Percentiles rank a stretch among this genome's conserved stretches.
These are phyloP conservation scores for Aspergillus vadensis DNA, from an alignment of 2,329 filamentous ascomycete genomes.

Conservation along the genomic window DNA sequence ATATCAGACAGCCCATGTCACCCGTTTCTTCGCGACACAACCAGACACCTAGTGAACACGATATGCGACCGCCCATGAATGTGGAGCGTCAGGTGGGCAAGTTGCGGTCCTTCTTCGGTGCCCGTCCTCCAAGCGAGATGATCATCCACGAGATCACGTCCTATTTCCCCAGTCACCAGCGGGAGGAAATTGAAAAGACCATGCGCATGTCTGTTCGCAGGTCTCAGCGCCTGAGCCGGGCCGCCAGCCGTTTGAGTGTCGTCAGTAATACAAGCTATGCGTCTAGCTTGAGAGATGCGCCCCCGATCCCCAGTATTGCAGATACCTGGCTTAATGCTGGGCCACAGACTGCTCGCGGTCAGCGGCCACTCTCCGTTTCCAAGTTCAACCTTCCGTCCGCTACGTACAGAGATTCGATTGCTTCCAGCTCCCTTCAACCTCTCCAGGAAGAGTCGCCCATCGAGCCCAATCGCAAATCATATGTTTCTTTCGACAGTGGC, in stretches of 20 bases:
- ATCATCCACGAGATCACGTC: constrained; percentile 95
- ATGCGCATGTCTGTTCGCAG: constrained; percentile 89
- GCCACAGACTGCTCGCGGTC: constrained; percentile 52
- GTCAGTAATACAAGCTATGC: constrained; percentile 92
- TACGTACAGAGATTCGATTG: constrained; percentile 80
- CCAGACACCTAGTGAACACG: constrained; percentile 29
- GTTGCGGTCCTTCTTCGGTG: constrained; percentile 74
- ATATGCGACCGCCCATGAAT: constrained; percentile 26
- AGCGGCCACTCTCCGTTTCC: constrained; percentile 63
- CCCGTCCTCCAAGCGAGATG: constrained; percentile 91
- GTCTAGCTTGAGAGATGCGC: constrained; percentile 88
- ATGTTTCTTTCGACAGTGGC: constrained; percentile 69
- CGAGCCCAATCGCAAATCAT: constrained; percentile 90
- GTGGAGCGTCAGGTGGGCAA: constrained; percentile 37
- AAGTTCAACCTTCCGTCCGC: constrained; percentile 61
- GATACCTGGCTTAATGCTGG: constrained; percentile 79
- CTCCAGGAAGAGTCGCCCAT: constrained; percentile 86
- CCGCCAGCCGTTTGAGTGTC: constrained; percentile 89
- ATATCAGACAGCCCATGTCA: constrained; percentile 83
- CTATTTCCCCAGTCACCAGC: constrained; percentile 94
- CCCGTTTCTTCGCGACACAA: constrained; percentile 56
- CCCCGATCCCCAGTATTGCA: constrained; percentile 91
- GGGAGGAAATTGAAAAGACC: constrained; percentile 93
- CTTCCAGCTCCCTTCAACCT: constrained; percentile 85
- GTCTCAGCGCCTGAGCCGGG: constrained; percentile 86